Conservation (phyloP, 768 basidiomycete species). For the Hysterangium stoloniferum region DNA sequence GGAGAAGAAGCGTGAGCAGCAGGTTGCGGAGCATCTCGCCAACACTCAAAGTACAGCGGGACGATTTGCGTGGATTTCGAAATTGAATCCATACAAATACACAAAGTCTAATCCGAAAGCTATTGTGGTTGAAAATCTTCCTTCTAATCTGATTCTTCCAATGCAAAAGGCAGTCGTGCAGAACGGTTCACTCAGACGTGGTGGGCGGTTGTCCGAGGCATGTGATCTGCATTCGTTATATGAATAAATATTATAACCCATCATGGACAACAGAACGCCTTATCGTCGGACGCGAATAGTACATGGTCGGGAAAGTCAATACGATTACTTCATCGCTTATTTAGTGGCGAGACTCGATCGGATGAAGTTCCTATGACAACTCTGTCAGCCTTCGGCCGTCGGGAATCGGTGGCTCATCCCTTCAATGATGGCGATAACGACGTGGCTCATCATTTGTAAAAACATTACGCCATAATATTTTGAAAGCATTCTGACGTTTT, state of each 20-base stretch:
- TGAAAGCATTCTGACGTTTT: neutral
- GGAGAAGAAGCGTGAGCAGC: slow-evolving; percentile 76
- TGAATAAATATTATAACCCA: no score
- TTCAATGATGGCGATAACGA: slow-evolving; percentile 41
- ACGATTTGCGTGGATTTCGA: slow-evolving; percentile 57
- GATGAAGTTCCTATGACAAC: slow-evolving; percentile 56
- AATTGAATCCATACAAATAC: slow-evolving; percentile 67
- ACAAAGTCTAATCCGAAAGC: slow-evolving; percentile 51
- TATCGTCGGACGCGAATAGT: no score
- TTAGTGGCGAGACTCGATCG: slow-evolving; percentile 43
- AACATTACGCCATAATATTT: neutral
- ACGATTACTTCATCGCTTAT: slow-evolving; percentile 54
- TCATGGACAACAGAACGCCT: neutral
- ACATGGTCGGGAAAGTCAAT: slow-evolving; percentile 51
- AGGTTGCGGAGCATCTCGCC: slow-evolving; percentile 63
- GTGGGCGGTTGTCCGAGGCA: no score
- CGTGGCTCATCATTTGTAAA: slow-evolving; percentile 64
- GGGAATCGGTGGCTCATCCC: slow-evolving; percentile 26
- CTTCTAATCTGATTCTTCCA: slow-evolving; percentile 68
- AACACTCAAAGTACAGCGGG: slow-evolving; percentile 29
- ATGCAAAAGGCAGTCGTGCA: slow-evolving; percentile 71
- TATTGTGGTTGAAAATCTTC: slow-evolving; percentile 61
- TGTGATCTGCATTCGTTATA: neutral
- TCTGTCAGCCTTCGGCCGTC: slow-evolving; percentile 30
- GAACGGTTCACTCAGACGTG: slow-evolving; percentile 26